phyloP scores from a whole-genome alignment of 768 basidiomycete species.

The Termitomyces sp. region DNA sequence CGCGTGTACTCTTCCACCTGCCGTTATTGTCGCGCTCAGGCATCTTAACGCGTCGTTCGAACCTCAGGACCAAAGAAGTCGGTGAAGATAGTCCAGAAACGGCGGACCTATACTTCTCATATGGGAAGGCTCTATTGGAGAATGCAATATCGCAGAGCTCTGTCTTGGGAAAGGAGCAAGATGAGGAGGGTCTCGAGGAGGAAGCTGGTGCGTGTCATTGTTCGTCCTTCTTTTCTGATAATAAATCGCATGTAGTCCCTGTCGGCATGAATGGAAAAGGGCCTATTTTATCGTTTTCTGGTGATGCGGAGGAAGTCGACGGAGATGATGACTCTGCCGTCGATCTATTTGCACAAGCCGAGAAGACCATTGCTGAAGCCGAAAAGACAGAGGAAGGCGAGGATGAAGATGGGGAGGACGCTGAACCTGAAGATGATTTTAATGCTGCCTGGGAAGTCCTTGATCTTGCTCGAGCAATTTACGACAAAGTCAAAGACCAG shows the following conservation, averaged over 20 bases:
- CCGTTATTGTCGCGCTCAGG: constrained; percentile 1
- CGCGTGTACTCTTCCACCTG: constrained; percentile 19
- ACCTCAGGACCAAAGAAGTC: constrained; percentile 57
- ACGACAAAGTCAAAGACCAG: constrained; percentile 54
- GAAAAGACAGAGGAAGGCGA: constrained; percentile 44
- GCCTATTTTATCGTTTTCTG: constrained; percentile 73
- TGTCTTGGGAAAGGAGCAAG: constrained; percentile 87
- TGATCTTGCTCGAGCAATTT: constrained; percentile 89
- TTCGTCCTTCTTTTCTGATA: constrained; percentile 5
- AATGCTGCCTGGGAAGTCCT: constrained; percentile 97
- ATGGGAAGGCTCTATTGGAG: constrained; percentile 90
- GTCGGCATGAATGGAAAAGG: constrained; percentile 35
- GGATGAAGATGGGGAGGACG: constrained; percentile 59
- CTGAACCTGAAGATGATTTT: constrained; percentile 92
- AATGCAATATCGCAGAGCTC: constrained; percentile 83
- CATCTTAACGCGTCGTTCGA: constrained; percentile 11
- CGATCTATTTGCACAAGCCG: constrained; percentile 58
- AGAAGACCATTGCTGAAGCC: constrained; percentile 37
- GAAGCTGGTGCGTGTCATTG: constrained; percentile 27
- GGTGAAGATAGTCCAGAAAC: constrained; percentile 80
- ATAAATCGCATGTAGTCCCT: constrained; percentile 16
- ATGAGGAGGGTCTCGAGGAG: constrained; percentile 43
- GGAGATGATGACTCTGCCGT: constrained; percentile 46
- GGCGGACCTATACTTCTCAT: constrained; percentile 85
- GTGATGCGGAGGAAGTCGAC: constrained; percentile 65